A percentile compares a stretch with the other conserved stretches of the same genome.
phyloP scores from a whole-genome alignment of 164 flowering plant genomes.

The Aristolochia contorta region DNA sequence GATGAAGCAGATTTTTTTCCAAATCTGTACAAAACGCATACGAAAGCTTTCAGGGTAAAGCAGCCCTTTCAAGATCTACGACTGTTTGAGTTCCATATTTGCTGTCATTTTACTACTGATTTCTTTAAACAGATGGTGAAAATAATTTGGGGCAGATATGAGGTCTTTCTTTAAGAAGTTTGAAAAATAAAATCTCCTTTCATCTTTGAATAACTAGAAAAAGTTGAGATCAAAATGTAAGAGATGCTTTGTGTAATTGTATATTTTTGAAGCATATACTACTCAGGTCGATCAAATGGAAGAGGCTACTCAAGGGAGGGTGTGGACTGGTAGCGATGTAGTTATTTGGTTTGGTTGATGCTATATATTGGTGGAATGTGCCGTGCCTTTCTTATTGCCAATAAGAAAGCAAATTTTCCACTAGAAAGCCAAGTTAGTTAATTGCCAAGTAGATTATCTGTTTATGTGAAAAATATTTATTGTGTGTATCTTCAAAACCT shows the following conservation, averaged over 20 bases:
- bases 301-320: slow-evolving; percentile 88
- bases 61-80: slow-evolving; percentile 95
- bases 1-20: slow-evolving; percentile 90
- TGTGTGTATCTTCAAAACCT: too few relatives aligned
- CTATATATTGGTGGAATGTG: slow-evolving; percentile 86
- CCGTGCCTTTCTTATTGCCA: slow-evolving; percentile 92
- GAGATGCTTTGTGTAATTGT: neutral
- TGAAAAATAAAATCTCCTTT: too few relatives aligned
- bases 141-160: too few relatives aligned
- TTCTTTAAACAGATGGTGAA: too few relatives aligned
- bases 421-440: slow-evolving; percentile 45
- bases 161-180: too few relatives aligned
- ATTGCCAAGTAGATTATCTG: too few relatives aligned
- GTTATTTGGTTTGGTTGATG: slow-evolving; percentile 82
- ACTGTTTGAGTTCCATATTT: slow-evolving; percentile 30
- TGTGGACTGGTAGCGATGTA: slow-evolving; percentile 95
- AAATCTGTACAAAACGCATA: slow-evolving; percentile 73
- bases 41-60: slow-evolving; percentile 72
- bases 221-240: too few relatives aligned
- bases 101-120: neutral
- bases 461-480: too few relatives aligned
- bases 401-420: slow-evolving; percentile 76
- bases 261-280: neutral
- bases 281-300: slow-evolving; percentile 82
- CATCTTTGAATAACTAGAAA: too few relatives aligned